Base-by-base conservation (phyloP, 495 filamentous ascomycete species). In the Aspergillus campestris region DNA sequence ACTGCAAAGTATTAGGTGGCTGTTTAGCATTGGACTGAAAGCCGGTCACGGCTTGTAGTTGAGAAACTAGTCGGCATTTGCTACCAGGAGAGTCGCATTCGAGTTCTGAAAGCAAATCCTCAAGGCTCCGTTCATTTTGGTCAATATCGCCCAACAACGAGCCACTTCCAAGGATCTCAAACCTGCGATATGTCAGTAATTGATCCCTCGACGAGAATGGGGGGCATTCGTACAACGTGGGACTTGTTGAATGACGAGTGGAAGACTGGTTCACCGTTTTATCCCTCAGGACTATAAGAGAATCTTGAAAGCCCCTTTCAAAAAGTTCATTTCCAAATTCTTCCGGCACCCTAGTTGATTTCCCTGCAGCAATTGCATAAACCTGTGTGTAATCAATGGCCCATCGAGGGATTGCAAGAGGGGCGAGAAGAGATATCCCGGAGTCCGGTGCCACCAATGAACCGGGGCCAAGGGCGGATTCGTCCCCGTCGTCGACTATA, bases 401-500 rank as follows among this genome's bases (percentile, higher is more conserved):
- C 60, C 61, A 64, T 14, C 57, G 54, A 1, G 48, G 41, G 40
- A 53, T 47, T 12, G 41, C 29, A 9, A 40, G 51, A 31, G 52
- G 38, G 28, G 36, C 14, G 11, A 49, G 37, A 13, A 30, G 48
- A 13, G 36, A 46, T 9, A 49, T 45, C 15, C 43, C 38, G n/a
- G 27, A 14, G 38, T 51, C 38, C 35, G 28, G 36, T 8, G 14
- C 5, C 24, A 31, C 42, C 3, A 43, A 33, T 12, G 44, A 24
- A 7, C 33, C 34, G 37, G 33, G 12, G 6, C 44, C 30, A 14
- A 35, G 31, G 27, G 47, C 49, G 31, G 60, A 60, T 39, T 67
- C 65, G 35, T 67, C 61, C 62, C 57, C 60, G 38, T 69, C 68
- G 45, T 68, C 57, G 18, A 68, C 61, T 11, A 71, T 48, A 30